phyloP scores from a whole-genome alignment of 208 protist species.

The Trypanosoma mega region DNA sequence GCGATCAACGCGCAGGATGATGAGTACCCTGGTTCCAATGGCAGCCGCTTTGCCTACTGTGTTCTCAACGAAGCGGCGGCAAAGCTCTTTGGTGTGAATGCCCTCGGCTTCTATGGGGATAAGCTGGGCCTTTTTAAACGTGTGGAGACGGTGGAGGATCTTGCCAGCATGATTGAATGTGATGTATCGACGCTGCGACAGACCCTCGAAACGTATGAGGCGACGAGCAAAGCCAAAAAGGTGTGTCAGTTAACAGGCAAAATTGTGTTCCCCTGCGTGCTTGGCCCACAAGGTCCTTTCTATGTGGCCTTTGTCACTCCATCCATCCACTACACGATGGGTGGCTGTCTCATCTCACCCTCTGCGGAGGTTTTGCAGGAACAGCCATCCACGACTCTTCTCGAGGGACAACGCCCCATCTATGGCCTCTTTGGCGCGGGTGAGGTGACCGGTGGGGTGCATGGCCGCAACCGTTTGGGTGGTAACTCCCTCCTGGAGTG shows the following conservation, averaged over 20 bases:
- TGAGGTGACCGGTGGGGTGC: slow-evolving; percentile 96
- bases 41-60: slow-evolving; percentile 76
- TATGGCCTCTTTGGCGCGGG: slow-evolving; percentile 93
- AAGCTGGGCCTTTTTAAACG: slow-evolving; percentile 61
- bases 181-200: slow-evolving; percentile 25
- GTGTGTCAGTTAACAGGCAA: slow-evolving; percentile 80
- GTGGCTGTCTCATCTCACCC: slow-evolving; percentile 90
- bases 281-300: slow-evolving; percentile 63
- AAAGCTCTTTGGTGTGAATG: slow-evolving; percentile 73
- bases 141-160: slow-evolving; percentile 41
- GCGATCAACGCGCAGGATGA: slow-evolving; percentile 81
- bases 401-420: slow-evolving; percentile 66
- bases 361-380: slow-evolving; percentile 75
- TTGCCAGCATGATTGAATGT: slow-evolving; percentile 73
- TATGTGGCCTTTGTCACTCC: slow-evolving; percentile 92
- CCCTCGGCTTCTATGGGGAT: slow-evolving; percentile 78
- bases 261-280: slow-evolving; percentile 68
- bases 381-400: slow-evolving; percentile 25
- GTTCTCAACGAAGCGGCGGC: slow-evolving; percentile 76
- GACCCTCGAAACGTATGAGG: slow-evolving; percentile 68
- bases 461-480: slow-evolving; percentile 95
- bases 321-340: slow-evolving; percentile 97
- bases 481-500: slow-evolving; percentile 97
- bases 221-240: slow-evolving; percentile 29
- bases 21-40: slow-evolving; percentile 57